A percentile compares a stretch with the other conserved stretches of the same genome.
Evolutionary conservation across 2,329 filamentous ascomycete species (phyloP).

Genomic region (Colletotrichum sublineola): DNA sequence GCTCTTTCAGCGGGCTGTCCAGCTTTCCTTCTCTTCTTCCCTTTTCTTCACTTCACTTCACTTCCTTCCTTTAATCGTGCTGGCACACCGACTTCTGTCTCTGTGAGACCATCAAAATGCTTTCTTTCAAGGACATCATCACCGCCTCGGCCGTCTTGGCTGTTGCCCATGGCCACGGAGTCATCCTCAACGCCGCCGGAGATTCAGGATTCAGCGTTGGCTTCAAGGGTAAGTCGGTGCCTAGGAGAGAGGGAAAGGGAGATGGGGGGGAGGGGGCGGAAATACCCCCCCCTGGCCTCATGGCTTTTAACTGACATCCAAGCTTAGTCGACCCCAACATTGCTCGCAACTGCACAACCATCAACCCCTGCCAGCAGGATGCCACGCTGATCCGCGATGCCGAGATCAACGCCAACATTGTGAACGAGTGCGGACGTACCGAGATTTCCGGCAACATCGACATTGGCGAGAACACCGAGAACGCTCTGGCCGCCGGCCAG

Average conservation of each 20-base stretch:
- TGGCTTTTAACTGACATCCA: neutral
- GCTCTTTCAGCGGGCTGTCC: constrained; percentile 43
- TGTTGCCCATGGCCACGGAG: constrained; percentile 58
- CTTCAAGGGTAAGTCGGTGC: constrained; percentile 57
- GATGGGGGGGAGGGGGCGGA: neutral
- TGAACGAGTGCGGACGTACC: constrained; percentile 74
- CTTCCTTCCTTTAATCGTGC: constrained; percentile 46
- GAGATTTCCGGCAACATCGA: constrained; percentile 73
- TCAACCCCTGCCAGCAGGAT: constrained; percentile 76
- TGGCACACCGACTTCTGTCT: constrained; percentile 43
- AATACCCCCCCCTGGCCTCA: neutral
- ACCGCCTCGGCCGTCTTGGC: constrained; percentile 53
- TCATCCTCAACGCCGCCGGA: constrained; percentile 63
- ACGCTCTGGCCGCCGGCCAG: constrained; percentile 58
- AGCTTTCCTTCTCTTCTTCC: constrained; percentile 45
- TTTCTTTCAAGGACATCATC: constrained; percentile 51
- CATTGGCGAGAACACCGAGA: constrained; percentile 68
- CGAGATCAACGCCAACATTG: constrained; percentile 64
- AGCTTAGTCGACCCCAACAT: constrained; percentile 64
- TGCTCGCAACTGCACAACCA: constrained; percentile 73
- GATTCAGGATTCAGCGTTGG: constrained; percentile 59
- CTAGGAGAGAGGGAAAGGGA: too few species aligned
- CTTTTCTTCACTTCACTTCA: constrained; percentile 44
- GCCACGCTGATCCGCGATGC: constrained; percentile 73
- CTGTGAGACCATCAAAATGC: constrained; percentile 50